phyloP scores from a whole-genome alignment of 352 stramenopile species.

The Phytophthora tentaculata region DNA sequence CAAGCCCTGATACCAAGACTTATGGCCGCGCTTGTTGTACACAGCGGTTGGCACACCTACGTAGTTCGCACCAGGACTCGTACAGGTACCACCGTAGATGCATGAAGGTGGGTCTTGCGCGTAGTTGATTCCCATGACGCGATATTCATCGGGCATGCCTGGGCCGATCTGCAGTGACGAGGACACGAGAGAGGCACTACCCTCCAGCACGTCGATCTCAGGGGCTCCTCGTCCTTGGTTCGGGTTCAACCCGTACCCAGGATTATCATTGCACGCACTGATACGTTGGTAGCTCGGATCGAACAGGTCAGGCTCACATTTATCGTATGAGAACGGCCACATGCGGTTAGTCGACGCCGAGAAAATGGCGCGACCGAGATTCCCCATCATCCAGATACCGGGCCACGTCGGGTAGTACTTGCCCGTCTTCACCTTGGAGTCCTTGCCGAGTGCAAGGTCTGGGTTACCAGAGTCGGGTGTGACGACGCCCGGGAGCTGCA shows the following conservation, averaged over 20 bases:
- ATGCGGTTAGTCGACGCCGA: slow-evolving; percentile 94
- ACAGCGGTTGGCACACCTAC: slow-evolving; percentile 45
- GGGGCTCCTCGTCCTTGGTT: slow-evolving; percentile 87
- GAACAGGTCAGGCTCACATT: slow-evolving; percentile 80
- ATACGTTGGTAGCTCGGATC: slow-evolving; percentile 68
- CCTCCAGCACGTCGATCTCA: slow-evolving; percentile 96
- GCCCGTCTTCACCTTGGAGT: slow-evolving; percentile 56
- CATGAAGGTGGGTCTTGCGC: slow-evolving; percentile 17
- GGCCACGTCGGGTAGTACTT: slow-evolving; percentile 91
- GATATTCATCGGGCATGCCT: slow-evolving; percentile 71
- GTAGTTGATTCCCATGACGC: slow-evolving; percentile 51
- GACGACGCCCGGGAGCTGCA: slow-evolving; percentile 84
- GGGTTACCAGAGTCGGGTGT: slow-evolving; percentile 55
- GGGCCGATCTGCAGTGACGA: slow-evolving; percentile 90
- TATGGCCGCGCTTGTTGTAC: slow-evolving; percentile 45
- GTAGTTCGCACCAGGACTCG: slow-evolving; percentile 47
- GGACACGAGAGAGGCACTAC: slow-evolving; percentile 74
- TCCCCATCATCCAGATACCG: slow-evolving; percentile 97
- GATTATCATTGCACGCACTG: slow-evolving; percentile 89
- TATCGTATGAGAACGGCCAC: slow-evolving; percentile 96
- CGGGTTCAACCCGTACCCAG: slow-evolving; percentile 91
- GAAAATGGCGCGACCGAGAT: slow-evolving; percentile 96
- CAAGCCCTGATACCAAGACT: slow-evolving; percentile 65
- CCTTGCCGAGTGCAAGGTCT: slow-evolving; percentile 45
- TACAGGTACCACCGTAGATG: slow-evolving; percentile 50